Evolutionary conservation across 2,329 filamentous ascomycete species (phyloP), one percentile per base, ranked within the genome.

Genomic region (Aspergillus pseudoterreus): DNA sequence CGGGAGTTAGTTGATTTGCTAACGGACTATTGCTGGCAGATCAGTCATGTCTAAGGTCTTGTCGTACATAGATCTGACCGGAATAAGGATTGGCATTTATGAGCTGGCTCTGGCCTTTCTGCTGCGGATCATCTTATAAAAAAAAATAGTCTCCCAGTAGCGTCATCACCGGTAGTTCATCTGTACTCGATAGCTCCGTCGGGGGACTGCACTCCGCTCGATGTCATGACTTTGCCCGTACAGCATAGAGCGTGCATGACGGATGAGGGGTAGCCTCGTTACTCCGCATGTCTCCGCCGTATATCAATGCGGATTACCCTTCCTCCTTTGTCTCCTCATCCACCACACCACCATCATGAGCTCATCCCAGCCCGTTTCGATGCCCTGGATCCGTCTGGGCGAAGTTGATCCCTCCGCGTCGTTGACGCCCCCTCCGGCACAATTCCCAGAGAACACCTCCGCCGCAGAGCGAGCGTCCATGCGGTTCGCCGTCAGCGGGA

Each of bases 401-500:
- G 52, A 59, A 21, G 36, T 56, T 17, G 56, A 61, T 32, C 30
- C 45, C 6, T 48, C 48, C 10, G 47, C 58, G 1, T 56, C 63
- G 21, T 54, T 63, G 30, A 70, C 66, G 17, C 62, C 62, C 17
- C 62, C 66, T 9, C 60, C 67, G 12, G 54, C 61, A 19, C 50
- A 57, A 10, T 54, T 64, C 9, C 52, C 57, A 19, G 47, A 57
- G n/a, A 27, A 50, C 10, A 55, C 49, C 11, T 61, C 58, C 8
- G 41, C 65, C 1, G 53, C 56, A 6, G 61, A 68, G 35, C 53
- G 65, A 21, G 68, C 66, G 6, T 47, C 53, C 14, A 57, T 63
- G 38, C 57, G 67, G 33, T 71, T 71, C 54, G 43, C 32, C 12
- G 59, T 69, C 22, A 57, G 57, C 15, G 67, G 66, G 11, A 64